A percentile compares a stretch with the other conserved stretches of the same genome.
These are phyloP conservation scores for Pseudocohnilembus persalinus DNA, from an alignment of 169 alveolate genomes.

Conservation along the genomic window DNA sequence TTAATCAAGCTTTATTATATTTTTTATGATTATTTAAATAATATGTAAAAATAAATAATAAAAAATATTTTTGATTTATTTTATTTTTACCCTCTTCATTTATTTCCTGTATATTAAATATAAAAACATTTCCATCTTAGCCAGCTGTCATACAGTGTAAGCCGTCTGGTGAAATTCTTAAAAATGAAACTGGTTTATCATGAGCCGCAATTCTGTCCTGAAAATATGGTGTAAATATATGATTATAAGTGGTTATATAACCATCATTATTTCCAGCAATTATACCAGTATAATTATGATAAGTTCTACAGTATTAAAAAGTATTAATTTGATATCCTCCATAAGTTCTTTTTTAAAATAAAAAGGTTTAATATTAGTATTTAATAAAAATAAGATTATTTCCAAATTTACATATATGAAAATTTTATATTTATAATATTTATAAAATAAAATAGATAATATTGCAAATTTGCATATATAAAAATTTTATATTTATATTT, in stretches of 20 bases:
- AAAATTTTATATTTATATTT: no score
- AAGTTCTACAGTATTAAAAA: no score
- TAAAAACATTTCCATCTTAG: constrained; percentile 67
- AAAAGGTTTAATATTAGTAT: no score
- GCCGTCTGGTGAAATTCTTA: constrained; percentile 63
- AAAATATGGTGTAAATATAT: constrained; percentile 16
- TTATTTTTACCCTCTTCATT: background rate
- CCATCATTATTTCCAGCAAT: constrained; percentile 58
- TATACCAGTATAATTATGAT: constrained; percentile 30
- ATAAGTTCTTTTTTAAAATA: background rate
- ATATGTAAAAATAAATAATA: background rate
- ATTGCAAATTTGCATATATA: no score
- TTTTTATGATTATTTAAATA: no score
- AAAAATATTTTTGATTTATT: no score
- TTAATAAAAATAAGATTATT: no score
- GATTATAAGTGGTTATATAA: constrained; percentile 22
- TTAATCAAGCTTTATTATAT: no score
- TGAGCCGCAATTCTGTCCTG: constrained; percentile 55
- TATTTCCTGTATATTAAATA: constrained; percentile 55
- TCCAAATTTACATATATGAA: no score
- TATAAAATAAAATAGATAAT: no score
- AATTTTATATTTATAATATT: no score
- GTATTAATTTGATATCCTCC: background rate
- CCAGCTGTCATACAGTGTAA: constrained; percentile 73
- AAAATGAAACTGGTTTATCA: constrained; percentile 56